These are phyloP conservation scores for Lentinula edodes DNA, from an alignment of 768 basidiomycete species.

Conservation along the genomic window DNA sequence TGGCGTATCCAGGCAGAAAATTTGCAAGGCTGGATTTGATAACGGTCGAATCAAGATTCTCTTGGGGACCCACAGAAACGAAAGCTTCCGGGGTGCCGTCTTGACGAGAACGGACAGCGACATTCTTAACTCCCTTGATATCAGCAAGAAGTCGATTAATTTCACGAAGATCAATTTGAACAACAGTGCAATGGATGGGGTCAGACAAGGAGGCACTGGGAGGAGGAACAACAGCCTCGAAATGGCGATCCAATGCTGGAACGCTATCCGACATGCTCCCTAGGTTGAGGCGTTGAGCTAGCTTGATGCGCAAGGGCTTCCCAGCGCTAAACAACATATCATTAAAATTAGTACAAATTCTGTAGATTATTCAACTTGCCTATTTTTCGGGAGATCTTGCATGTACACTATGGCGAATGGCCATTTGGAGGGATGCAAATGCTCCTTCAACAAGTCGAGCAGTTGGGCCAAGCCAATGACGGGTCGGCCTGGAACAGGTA, in stretches of 20 bases:
- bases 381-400: conserved; percentile 41
- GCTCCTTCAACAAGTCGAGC: conserved; percentile 36
- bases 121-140: conserved; percentile 26
- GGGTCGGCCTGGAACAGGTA: conserved; percentile 26
- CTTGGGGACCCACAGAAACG: conserved; percentile 21
- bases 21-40: conserved; percentile 17
- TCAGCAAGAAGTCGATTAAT: conserved; percentile 22
- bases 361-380: conserved; percentile 9
- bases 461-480: conserved; percentile 35
- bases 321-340: conserved; percentile 25
- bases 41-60: conserved; percentile 14
- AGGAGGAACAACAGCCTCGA: conserved; percentile 29
- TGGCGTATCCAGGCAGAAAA: conserved; percentile 31
- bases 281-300: conserved; percentile 35
- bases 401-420: conserved; percentile 43
- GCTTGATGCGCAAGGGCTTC: conserved; percentile 40
- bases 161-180: conserved; percentile 21
- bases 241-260: conserved; percentile 32
- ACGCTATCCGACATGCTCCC: conserved; percentile 27
- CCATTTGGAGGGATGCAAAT: conserved; percentile 46
- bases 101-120: conserved; percentile 23
- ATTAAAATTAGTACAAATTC: too few species aligned
- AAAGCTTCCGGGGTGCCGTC: conserved; percentile 33
- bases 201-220: conserved; percentile 26
- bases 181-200: conserved; percentile 30